Base-by-base conservation (phyloP, 768 basidiomycete genomes). In the Psilocybe cubensis region DNA sequence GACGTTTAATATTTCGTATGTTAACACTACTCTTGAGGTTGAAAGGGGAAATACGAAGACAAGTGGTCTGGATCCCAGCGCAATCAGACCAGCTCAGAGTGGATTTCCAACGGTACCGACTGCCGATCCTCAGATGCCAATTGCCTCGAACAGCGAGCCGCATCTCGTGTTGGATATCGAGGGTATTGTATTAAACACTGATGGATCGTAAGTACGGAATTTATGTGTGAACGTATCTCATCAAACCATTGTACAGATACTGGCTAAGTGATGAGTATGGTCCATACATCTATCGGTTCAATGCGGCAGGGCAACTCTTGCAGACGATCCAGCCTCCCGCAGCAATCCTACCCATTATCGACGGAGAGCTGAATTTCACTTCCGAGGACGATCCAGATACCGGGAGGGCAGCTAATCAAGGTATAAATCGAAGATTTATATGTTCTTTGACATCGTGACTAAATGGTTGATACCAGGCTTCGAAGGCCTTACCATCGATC, bases 261-360 rank as follows among this genome's bases (percentile, higher is more conserved):
- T 88, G 84, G 85, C 74, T 83, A 25, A 83, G 83, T 61, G 87
- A 89, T 64, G 87, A 89, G 70, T 89, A 88, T 62, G 87, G 86
- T 0, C 84, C 85, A 1, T 84, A 85, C 63, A 83, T 88, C 60
- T 86, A 88, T 68, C 78, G 74, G 17, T 83, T 82, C 67, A 69
- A 75, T 0, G 63, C 75, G 1, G 66, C 69, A 20, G 85, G 86
- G 0, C 61, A 75, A 2, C 70, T 88, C 3, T 66, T 87, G 20
- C 77, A 81, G 60, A 81, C 82, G 0, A 86, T 89, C 35, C 76
- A 83, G 62, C 85, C 86, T 0, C 85, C 85, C 0, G 62, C 72
- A 4, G 86, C 88, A 1, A 73, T 86, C 27, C 71, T 87, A 0
- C 88, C 88, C 1, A 57, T 70, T 43, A 67, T 69, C 5, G 52